Evolutionary conservation across 805 yeast species (phyloP).

Genomic region (Cyberlindnera suaveolens): DNA sequence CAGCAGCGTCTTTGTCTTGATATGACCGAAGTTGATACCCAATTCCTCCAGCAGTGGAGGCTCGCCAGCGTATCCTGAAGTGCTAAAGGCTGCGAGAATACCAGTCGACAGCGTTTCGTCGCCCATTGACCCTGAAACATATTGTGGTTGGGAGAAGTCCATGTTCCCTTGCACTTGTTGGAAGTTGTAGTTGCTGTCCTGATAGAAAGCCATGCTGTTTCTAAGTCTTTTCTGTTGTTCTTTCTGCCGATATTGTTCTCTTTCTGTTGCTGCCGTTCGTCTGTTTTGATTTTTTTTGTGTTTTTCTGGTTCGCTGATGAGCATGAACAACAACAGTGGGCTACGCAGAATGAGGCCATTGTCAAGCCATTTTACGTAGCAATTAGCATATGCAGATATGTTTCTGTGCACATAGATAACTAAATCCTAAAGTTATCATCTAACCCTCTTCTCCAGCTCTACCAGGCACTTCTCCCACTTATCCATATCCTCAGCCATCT

Average conservation of each 20-base stretch:
- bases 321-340: no score
- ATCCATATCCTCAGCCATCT: conserved; percentile 19
- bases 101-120: conserved; percentile 60
- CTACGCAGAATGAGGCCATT: no score
- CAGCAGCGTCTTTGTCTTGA: conserved; percentile 74
- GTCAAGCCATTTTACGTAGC: no score
- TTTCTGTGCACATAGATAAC: no score
- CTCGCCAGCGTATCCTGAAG: conserved; percentile 92
- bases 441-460: conserved; percentile 19
- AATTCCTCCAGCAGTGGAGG: conserved; percentile 88
- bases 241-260: no score
- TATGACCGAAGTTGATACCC: conserved; percentile 88
- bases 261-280: no score
- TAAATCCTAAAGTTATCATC: neutral
- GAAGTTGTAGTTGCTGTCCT: neutral
- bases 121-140: conserved; percentile 21
- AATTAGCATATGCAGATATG: no score
- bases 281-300: no score
- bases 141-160: conserved; percentile 23
- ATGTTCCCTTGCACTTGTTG: conserved; percentile 29
- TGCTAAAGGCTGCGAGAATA: conserved; percentile 83
- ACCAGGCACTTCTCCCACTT: conserved; percentile 24
- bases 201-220: neutral
- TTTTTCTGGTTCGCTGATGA: no score
- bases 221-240: no score